Evolutionary conservation across 1,139 yeast genomes (phyloP), one percentile per base, ranked within the genome.

Genomic region (Taiozyma sp.): DNA sequence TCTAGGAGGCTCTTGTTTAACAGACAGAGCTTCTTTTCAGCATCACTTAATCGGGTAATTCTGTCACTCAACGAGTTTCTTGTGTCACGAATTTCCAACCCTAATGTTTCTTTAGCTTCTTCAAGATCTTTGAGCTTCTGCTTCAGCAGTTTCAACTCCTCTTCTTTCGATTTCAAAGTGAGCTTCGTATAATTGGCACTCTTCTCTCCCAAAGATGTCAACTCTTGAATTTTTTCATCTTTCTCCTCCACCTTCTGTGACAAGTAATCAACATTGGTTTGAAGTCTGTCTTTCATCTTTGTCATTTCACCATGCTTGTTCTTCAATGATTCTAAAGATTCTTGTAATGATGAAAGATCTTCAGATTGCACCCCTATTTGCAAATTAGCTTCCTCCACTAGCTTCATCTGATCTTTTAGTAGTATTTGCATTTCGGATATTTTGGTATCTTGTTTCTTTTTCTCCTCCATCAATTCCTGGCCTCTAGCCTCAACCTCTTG

Each of bases 51-150:
- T 9, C 51, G 55, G 4, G 42, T n/a, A 19, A 42, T 50, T 24
- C 46, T 54, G 9, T 54, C 56, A 40, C 55, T 54, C 32, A 58
- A 44, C 16, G 44, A 49, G 19, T 47, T 23, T 38, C 56, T 51
- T 3, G 54, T 44, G 4, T 55, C 57, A 22, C 45, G 47, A 1
- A 56, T 12, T 10, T 53, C 55, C 6, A 28, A 24, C 6, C 22
- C 39, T 12, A 22, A 1, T 9, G 16, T 8, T 4, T 4, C 16
- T 43, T 34, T 27, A 23, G 8, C 14, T 8, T 45, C 22, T 24
- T 30, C 10, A 2, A 36, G 10, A 4, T 41, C 44, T 6, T 36
- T 27, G 4, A 46, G 32, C 14, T 42, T 22, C 8, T 23, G 29
- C 27, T 48, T 51, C 30, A 46, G 38, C 4, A 22, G 3, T 22